These are phyloP conservation scores for Copromyces sp. DNA, from an alignment of 495 filamentous ascomycete genomes.

Conservation along the genomic window DNA sequence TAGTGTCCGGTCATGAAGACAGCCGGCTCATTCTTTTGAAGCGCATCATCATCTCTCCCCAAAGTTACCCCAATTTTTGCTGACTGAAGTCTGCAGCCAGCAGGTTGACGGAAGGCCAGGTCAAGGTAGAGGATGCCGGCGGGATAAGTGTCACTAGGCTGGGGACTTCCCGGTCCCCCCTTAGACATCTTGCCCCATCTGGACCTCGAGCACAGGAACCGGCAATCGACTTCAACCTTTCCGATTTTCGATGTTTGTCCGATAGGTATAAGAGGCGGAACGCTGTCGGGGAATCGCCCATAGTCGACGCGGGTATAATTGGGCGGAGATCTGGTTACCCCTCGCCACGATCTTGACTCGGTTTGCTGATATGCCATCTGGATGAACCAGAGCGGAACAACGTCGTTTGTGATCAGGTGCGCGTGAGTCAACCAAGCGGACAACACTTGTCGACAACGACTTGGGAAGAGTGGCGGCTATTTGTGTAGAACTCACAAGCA, in stretches of 20 bases:
- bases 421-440: no score
- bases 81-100: slow-evolving; percentile 18
- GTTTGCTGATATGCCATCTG: background rate
- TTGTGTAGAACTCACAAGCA: background rate
- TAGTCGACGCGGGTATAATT: background rate
- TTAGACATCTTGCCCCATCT: slow-evolving; percentile 16
- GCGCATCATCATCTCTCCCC: slow-evolving; percentile 8
- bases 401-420: no score
- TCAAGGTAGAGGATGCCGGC: slow-evolving; percentile 28
- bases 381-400: background rate
- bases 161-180: background rate
- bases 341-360: background rate
- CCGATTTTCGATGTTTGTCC: slow-evolving; percentile 4
- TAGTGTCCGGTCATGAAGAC: slow-evolving; percentile 10
- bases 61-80: slow-evolving; percentile 21
- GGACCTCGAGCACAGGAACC: slow-evolving; percentile 24
- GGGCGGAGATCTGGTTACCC: background rate
- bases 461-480: background rate
- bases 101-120: slow-evolving; percentile 19
- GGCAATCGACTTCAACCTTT: slow-evolving; percentile 23
- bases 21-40: background rate
- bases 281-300: background rate
- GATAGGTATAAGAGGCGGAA: background rate
- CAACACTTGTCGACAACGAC: no score
- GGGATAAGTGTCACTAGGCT: slow-evolving; percentile 1